Conservation (phyloP, 2,329 filamentous ascomycete species). For the Geosmithia morbida region DNA sequence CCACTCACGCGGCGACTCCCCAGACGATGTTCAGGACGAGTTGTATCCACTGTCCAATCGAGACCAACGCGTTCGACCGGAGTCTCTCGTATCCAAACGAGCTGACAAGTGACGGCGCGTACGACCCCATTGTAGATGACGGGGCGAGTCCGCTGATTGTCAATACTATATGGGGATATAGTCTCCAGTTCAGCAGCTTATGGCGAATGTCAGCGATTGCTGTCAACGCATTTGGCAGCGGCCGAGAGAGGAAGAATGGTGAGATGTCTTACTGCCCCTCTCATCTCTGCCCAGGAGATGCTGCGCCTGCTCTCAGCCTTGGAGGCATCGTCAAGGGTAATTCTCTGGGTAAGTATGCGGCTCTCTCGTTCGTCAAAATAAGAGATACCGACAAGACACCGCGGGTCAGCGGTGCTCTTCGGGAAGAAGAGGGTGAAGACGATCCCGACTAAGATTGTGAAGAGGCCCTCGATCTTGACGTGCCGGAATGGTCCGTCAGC, state of each 20-base stretch:
- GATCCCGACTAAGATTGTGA: conserved; percentile 28
- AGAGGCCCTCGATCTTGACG: conserved; percentile 18
- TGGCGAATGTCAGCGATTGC: neutral
- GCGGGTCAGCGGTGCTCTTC: conserved; percentile 26
- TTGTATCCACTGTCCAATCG: neutral
- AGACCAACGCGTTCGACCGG: neutral
- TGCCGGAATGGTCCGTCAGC: neutral
- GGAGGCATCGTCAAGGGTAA: conserved; percentile 26
- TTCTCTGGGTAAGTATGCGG: conserved; percentile 24
- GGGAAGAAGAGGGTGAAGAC: conserved; percentile 27
- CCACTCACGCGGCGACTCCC: neutral
- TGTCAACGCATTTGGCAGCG: neutral
- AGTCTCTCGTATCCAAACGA: neutral
- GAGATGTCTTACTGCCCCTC: conserved; percentile 18
- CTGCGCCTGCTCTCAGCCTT: conserved; percentile 31
- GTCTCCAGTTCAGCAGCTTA: neutral
- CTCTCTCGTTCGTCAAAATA: conserved; percentile 24
- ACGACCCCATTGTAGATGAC: neutral
- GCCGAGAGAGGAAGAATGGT: neutral
- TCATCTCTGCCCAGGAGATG: conserved; percentile 29
- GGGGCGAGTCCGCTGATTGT: neutral
- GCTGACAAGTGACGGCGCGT: neutral
- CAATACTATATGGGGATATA: neutral
- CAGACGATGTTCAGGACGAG: neutral
- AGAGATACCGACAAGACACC: conserved; percentile 9